Percentiles rank a stretch among this genome's conserved stretches.
Conservation (phyloP, 2,329 filamentous ascomycete genomes). For the Pseudogymnoascus sp. region DNA sequence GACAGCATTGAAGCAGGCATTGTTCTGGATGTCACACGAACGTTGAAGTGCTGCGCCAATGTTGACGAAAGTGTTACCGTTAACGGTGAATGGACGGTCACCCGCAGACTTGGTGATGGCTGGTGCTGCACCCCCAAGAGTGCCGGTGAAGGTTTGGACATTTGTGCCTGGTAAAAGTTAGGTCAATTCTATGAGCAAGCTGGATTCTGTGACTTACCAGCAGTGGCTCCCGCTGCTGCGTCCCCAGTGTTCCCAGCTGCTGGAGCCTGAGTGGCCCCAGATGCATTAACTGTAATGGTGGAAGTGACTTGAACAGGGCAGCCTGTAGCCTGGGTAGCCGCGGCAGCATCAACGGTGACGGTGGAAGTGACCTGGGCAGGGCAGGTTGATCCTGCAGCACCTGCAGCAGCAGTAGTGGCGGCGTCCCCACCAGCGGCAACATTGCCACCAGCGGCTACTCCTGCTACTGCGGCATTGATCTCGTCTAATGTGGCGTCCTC, state of each 20-base stretch:
- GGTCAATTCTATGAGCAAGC: not conserved
- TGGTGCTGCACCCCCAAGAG: slow-evolving; percentile 44
- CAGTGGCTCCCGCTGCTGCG: slow-evolving; percentile 15
- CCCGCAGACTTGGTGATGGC: slow-evolving; percentile 42
- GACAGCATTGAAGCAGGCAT: slow-evolving; percentile 49
- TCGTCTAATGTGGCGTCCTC: slow-evolving; percentile 47
- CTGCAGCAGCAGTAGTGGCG: slow-evolving; percentile 16
- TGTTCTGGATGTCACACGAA: slow-evolving; percentile 58
- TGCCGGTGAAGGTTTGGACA: slow-evolving; percentile 37
- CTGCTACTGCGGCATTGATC: slow-evolving; percentile 42
- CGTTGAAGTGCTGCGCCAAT: slow-evolving; percentile 49
- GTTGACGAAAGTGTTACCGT: slow-evolving; percentile 51
- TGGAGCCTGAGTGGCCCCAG: not conserved
- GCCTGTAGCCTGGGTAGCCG: slow-evolving; percentile 2
- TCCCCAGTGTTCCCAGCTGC: slow-evolving; percentile 13
- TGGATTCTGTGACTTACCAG: not conserved
- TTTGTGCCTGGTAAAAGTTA: slow-evolving; percentile 22
- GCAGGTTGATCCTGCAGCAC: slow-evolving; percentile 9
- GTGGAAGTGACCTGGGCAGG: not conserved
- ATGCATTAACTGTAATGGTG: not conserved
- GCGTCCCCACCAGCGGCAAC: slow-evolving; percentile 9
- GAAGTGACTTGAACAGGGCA: slow-evolving; percentile 4
- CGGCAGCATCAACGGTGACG: slow-evolving; percentile 1
- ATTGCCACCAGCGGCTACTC: slow-evolving; percentile 18
- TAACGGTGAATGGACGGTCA: slow-evolving; percentile 48